Percentiles rank a stretch among this genome's conserved stretches.
These are phyloP conservation scores for Stachybotrys chartarum DNA, from an alignment of 2,329 filamentous ascomycete genomes.

Conservation along the genomic window DNA sequence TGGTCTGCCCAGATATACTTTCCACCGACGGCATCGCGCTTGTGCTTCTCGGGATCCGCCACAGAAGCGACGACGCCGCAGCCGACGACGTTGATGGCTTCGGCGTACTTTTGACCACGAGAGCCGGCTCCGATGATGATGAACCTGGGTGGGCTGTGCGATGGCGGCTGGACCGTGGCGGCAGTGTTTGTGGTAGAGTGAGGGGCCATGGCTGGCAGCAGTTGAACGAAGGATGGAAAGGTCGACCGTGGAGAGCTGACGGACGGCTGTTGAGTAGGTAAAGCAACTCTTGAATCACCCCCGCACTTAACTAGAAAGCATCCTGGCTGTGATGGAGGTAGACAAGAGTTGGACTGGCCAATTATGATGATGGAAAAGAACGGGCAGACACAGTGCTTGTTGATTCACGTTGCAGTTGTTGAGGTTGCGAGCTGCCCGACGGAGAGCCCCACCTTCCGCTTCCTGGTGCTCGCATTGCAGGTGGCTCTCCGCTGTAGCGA, in stretches of 20 bases:
- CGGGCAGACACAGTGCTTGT: too few species aligned
- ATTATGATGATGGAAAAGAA: too few species aligned
- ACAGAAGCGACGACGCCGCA: conserved; percentile 68
- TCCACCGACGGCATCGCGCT: conserved; percentile 62
- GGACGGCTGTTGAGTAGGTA: not conserved
- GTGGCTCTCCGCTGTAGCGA: not conserved
- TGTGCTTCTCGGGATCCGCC: conserved; percentile 73
- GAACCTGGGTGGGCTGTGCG: conserved; percentile 51
- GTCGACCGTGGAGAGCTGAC: not conserved
- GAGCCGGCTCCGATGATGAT: conserved; percentile 79
- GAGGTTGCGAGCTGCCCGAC: too few species aligned
- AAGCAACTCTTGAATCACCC: not conserved
- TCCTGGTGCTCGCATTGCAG: not conserved
- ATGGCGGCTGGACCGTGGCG: conserved; percentile 17
- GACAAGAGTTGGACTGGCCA: too few species aligned
- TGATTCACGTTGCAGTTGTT: too few species aligned
- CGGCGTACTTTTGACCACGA: conserved; percentile 67
- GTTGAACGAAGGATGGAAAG: not conserved
- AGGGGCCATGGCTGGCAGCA: not conserved
- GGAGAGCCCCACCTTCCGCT: too few species aligned
- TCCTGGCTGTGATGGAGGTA: too few species aligned
- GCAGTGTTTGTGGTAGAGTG: conserved; percentile 14
- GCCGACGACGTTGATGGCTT: conserved; percentile 56
- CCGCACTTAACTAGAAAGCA: too few species aligned
- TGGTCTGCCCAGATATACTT: conserved; percentile 63